These are phyloP conservation scores for Colletotrichum brevisporum DNA, from an alignment of 2,329 filamentous ascomycete genomes.

Conservation along the genomic window DNA sequence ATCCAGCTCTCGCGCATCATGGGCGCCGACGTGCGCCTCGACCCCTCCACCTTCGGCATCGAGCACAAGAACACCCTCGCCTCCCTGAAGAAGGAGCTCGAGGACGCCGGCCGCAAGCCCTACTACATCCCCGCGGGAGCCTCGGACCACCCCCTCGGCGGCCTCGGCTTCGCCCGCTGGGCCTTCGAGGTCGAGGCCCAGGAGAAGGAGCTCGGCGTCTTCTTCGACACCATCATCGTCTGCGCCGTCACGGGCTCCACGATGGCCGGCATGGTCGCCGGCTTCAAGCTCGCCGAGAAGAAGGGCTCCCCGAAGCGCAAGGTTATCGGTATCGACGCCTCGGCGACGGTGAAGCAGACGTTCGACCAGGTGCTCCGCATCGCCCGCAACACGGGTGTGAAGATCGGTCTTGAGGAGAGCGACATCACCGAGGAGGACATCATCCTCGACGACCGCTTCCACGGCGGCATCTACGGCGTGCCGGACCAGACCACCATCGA, in stretches of 20 bases:
- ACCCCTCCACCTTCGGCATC: conserved; percentile 75
- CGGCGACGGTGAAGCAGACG: conserved; percentile 69
- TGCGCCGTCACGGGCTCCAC: conserved; percentile 81
- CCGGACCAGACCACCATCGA: conserved; percentile 75
- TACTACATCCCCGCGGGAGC: conserved; percentile 82
- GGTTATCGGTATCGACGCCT: conserved; percentile 56
- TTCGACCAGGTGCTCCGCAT: conserved; percentile 77
- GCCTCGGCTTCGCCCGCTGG: conserved; percentile 79
- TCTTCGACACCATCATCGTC: conserved; percentile 78
- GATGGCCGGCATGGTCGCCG: conserved; percentile 79
- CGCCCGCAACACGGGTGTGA: conserved; percentile 72
- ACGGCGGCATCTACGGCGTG: conserved; percentile 77
- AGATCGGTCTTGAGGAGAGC: conserved; percentile 71
- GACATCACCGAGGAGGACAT: conserved; percentile 76
- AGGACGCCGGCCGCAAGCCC: conserved; percentile 68
- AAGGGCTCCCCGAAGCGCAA: conserved; percentile 54
- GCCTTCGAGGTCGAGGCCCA: conserved; percentile 77
- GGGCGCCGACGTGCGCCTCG: conserved; percentile 74
- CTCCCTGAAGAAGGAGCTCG: conserved; percentile 67
- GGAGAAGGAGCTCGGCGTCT: conserved; percentile 71
- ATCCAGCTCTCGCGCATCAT: conserved; percentile 79
- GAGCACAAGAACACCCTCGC: conserved; percentile 75
- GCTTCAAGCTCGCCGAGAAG: conserved; percentile 75
- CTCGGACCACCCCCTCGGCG: conserved; percentile 78
- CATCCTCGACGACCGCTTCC: conserved; percentile 74